phyloP scores from a whole-genome alignment of 1,284 basidiomycete genomes.

The Paramarasmius palmivorus region DNA sequence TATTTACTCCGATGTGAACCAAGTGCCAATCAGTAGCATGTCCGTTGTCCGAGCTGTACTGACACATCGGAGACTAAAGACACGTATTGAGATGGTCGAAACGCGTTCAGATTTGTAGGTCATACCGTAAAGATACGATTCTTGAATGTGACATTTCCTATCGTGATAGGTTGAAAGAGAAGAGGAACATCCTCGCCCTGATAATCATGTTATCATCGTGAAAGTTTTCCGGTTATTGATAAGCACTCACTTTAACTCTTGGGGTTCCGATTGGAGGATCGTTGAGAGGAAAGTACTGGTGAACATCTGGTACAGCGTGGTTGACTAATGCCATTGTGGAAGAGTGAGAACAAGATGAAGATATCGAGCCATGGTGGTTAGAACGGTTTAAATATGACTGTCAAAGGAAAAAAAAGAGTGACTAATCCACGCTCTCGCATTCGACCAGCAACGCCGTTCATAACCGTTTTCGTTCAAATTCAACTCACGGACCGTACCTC shows the following conservation, averaged over 20 bases:
- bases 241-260: slow-evolving; percentile 25
- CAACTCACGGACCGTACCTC: too few species aligned
- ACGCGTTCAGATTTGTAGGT: background rate
- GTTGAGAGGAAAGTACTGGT: slow-evolving; percentile 63
- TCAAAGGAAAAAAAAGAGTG: background rate
- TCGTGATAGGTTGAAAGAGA: slow-evolving; percentile 68
- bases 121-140: slow-evolving; percentile 68
- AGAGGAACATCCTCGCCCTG: slow-evolving; percentile 52
- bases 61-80: slow-evolving; percentile 73
- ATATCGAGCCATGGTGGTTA: background rate
- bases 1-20: slow-evolving; percentile 67
- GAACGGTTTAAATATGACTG: too few species aligned
- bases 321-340: slow-evolving; percentile 37
- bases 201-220: background rate
- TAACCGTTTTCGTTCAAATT: too few species aligned
- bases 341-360: background rate
- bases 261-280: slow-evolving; percentile 59
- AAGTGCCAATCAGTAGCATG: slow-evolving; percentile 80
- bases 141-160: slow-evolving; percentile 67
- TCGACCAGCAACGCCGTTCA: background rate
- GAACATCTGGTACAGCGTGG: slow-evolving; percentile 44
- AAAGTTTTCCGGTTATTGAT: background rate
- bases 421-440: too few species aligned
- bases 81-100: background rate
- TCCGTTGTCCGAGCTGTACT: slow-evolving; percentile 73